Evolutionary conservation across 495 filamentous ascomycete genomes (phyloP).

Genomic region (Parmelia sp.): DNA sequence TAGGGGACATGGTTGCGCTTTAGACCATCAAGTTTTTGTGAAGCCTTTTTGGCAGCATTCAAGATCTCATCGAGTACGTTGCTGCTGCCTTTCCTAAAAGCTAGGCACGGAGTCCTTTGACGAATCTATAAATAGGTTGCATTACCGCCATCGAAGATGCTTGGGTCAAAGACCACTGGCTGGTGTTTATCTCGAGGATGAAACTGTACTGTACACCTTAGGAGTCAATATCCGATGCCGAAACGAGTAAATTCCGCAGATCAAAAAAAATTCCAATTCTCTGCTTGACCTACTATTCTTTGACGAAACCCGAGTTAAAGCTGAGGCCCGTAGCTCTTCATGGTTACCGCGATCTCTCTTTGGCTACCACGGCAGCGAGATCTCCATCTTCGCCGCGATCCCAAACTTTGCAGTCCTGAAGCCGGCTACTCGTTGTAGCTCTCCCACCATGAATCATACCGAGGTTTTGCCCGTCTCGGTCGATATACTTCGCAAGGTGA

Average conservation of each 20-base stretch:
- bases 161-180: too few relatives aligned
- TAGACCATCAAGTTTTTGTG: too few relatives aligned
- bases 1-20: background rate
- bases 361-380: conserved; percentile 41
- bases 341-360: conserved; percentile 30
- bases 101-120: too few relatives aligned
- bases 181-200: too few relatives aligned
- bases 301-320: background rate
- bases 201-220: conserved; percentile 35
- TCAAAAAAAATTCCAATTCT: background rate
- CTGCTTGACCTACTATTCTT: conserved; percentile 8
- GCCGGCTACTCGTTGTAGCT: conserved; percentile 45
- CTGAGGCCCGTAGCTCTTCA: conserved; percentile 23
- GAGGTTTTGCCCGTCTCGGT: conserved; percentile 56
- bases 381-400: conserved; percentile 42
- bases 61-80: too few relatives aligned
- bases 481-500: conserved; percentile 40
- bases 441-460: conserved; percentile 44
- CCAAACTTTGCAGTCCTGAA: conserved; percentile 52
- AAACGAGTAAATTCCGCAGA: conserved; percentile 28
- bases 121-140: too few relatives aligned
- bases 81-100: too few relatives aligned
- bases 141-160: too few relatives aligned
- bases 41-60: too few relatives aligned
- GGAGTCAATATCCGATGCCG: conserved; percentile 31